These are phyloP conservation scores for Fusarium tanahbumbuense DNA, from an alignment of 2,329 filamentous ascomycete genomes.

Conservation along the genomic window DNA sequence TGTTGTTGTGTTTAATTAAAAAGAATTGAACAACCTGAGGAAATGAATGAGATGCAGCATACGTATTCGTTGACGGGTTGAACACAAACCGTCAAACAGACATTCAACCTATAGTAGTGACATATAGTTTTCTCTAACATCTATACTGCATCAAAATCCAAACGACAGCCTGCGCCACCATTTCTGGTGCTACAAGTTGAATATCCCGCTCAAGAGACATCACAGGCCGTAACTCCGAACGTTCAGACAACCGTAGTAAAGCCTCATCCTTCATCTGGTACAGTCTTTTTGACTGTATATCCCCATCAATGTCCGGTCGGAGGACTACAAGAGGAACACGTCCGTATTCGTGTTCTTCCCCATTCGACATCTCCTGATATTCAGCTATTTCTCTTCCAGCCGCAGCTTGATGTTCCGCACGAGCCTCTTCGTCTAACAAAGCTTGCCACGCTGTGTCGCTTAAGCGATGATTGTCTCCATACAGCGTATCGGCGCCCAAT, in stretches of 20 bases:
- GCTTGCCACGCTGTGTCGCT: background rate
- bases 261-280: too few relatives aligned
- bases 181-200: background rate
- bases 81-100: too few relatives aligned
- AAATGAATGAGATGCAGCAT: too few relatives aligned
- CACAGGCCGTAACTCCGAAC: background rate
- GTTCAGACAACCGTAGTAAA: background rate
- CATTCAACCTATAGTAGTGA: too few relatives aligned
- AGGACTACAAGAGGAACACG: slow-evolving; percentile 2
- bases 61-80: too few relatives aligned
- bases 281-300: background rate
- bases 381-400: background rate
- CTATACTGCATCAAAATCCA: slow-evolving; percentile 15
- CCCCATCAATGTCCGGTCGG: background rate
- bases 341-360: background rate
- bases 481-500: background rate
- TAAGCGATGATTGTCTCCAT: slow-evolving; percentile 1
- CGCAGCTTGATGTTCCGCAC: background rate
- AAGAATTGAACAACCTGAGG: too few relatives aligned
- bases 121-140: background rate
- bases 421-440: background rate
- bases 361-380: background rate
- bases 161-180: background rate
- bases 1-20: too few relatives aligned
- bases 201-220: background rate